A percentile compares a stretch with the other conserved stretches of the same genome.
Conservation (phyloP, 176 grass and related monocot genomes). For the Rhynchospora pubera region DNA sequence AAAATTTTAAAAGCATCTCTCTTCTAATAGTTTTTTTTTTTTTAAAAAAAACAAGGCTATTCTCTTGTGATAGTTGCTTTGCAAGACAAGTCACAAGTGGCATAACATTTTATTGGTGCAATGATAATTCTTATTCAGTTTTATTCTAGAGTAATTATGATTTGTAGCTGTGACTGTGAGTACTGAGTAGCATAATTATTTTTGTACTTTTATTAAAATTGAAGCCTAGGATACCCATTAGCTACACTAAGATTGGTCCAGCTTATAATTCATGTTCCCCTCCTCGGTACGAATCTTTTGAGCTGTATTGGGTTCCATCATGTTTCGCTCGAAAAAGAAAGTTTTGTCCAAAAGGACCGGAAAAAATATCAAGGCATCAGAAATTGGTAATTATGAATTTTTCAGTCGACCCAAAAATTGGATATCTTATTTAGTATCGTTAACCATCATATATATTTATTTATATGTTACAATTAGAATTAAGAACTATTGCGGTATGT, state of each 20-base stretch:
- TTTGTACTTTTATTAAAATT: neutral
- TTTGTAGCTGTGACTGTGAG: neutral
- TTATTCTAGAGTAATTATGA: neutral
- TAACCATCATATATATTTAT: too few relatives aligned
- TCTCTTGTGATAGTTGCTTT: neutral
- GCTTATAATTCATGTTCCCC: neutral
- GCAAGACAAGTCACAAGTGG: neutral
- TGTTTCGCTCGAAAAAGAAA: neutral
- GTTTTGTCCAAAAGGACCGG: neutral
- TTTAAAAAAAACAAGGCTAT: too few relatives aligned
- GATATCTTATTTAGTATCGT: neutral
- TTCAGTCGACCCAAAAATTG: neutral
- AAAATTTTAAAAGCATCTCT: neutral
- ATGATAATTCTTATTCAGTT: neutral
- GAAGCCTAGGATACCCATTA: conserved; percentile 14
- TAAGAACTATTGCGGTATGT: too few relatives aligned
- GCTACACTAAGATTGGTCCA: conserved; percentile 1
- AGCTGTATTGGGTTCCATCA: conserved; percentile 17
- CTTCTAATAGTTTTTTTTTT: too few relatives aligned
- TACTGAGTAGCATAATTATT: conserved; percentile 9
- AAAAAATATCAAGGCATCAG: neutral
- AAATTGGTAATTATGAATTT: neutral
- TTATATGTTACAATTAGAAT: too few relatives aligned
- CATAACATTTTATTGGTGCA: neutral
- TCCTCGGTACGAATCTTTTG: conserved; percentile 14